A percentile compares a stretch with the other conserved stretches of the same genome.
These are phyloP conservation scores for Zoysia pacifica DNA, from an alignment of 176 grass and related monocot species.

Conservation along the genomic window DNA sequence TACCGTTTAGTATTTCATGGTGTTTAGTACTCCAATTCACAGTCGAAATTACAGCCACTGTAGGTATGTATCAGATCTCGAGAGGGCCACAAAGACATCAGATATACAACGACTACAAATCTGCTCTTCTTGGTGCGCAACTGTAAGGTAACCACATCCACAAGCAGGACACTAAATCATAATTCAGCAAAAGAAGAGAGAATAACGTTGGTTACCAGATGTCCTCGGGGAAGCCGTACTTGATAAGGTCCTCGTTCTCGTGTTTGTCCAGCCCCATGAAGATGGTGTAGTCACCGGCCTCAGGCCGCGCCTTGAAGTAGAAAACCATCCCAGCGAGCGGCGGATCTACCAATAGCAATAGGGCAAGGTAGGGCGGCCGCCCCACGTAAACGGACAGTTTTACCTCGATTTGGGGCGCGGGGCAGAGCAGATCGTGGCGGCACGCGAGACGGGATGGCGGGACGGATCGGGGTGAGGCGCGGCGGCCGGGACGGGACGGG, in stretches of 20 bases:
- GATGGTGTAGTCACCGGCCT: slow-evolving; percentile 86
- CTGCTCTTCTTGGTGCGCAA: background rate
- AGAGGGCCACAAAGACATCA: background rate
- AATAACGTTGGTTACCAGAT: slow-evolving; percentile 59
- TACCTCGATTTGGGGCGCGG: too few species aligned
- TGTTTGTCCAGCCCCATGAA: slow-evolving; percentile 93
- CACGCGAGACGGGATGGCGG: too few species aligned
- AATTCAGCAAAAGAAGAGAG: background rate
- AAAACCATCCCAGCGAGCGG: slow-evolving; percentile 63
- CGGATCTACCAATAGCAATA: too few species aligned
- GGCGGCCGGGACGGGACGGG: too few species aligned
- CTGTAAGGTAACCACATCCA: background rate
- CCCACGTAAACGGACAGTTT: too few species aligned
- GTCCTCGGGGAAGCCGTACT: slow-evolving; percentile 91
- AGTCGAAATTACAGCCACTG: background rate
- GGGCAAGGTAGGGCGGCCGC: too few species aligned
- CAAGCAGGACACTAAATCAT: background rate
- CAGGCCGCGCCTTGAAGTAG: slow-evolving; percentile 95
- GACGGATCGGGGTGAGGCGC: too few species aligned
- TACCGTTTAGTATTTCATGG: too few species aligned
- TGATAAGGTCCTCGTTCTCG: slow-evolving; percentile 97
- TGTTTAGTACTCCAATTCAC: background rate
- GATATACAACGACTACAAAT: background rate
- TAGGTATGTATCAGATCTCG: slow-evolving; percentile 7
- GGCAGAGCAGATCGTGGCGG: too few species aligned